Conservation (phyloP, 2,329 filamentous ascomycete genomes). For the Calonectria leucothoes region DNA sequence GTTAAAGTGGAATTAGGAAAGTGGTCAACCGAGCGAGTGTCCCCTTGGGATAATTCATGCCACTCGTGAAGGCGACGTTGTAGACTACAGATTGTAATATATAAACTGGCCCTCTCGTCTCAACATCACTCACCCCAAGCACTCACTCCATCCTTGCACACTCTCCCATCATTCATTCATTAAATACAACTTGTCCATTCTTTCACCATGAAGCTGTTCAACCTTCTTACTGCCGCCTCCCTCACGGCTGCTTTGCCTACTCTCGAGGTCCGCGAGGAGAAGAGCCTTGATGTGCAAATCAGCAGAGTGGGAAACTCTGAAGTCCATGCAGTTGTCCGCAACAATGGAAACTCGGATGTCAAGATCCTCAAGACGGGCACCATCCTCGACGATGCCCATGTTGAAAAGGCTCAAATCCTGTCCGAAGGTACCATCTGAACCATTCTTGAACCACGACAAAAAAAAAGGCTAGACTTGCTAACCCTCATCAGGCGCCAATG, state of each 20-base stretch:
- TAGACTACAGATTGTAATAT: not conserved
- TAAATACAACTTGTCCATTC: too few relatives aligned
- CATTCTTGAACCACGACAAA: too few relatives aligned
- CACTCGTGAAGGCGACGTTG: not conserved
- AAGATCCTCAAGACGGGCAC: not conserved
- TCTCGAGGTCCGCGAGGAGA: not conserved
- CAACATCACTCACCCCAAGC: not conserved
- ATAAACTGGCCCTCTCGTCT: not conserved
- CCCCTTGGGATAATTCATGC: not conserved
- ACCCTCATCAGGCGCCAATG: not conserved
- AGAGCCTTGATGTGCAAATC: not conserved
- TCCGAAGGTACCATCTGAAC: not conserved
- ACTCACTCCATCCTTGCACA: not conserved
- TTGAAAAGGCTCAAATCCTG: not conserved
- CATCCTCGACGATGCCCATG: not conserved
- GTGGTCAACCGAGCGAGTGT: not conserved
- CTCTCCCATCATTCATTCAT: not conserved
- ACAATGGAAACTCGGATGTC: not conserved
- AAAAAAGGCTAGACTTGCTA: not conserved
- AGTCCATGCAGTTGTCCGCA: not conserved
- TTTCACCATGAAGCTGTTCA: not conserved
- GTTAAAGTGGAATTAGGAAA: conserved; percentile 1
- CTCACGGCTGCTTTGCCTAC: not conserved
- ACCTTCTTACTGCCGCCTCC: not conserved
- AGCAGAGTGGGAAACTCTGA: not conserved